Evolutionary conservation across 805 yeast species (phyloP), one percentile per base, ranked within the genome.

Genomic region (Priceomyces carsonii): DNA sequence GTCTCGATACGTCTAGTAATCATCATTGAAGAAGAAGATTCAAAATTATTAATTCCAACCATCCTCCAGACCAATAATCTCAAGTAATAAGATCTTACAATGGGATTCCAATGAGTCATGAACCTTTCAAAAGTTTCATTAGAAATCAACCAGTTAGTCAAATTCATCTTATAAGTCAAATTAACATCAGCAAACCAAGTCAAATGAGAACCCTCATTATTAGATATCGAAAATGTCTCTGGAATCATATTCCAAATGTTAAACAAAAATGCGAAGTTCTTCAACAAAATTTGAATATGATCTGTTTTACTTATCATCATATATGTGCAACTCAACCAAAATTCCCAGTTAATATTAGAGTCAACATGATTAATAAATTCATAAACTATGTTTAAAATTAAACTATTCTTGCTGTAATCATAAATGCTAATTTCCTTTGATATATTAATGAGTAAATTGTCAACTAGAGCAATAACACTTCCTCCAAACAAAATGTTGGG

Each of bases 81-180:
- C 31, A 75, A 66, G 54, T 80, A 87, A 49, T 80, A 84, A 3
- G 83, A 73, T 23, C 95, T 66, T 16, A 85, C 80, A 12, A 86
- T 57, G 3, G 95, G 89, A 49, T 80, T 75, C 87, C 95, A 88
- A 57, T 88, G 95, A 24, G 80, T 73, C 49, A 87, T 79, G 41
- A 74, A 75, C 31, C 67, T 62, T 21, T 58, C 58, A 82, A 90
- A 85, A 21, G 65, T 60, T 1, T 51, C 45, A 3, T 63, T 53
- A 3, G 75, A 67, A 6, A 82, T 58, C 21, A 85, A 53, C 80
- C 83, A 83, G 13, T 58, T 50, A 4, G 77, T 61, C 34, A 80
- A 58, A 46, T 74, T 74, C 48, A 67, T 63, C 40, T 79, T 68
- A 31, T 73, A 51, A 26, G 79, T 62, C 38, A 66, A 69, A 21